These are phyloP conservation scores for Leucosporidium creatinivorum DNA, from an alignment of 768 basidiomycete species.

Conservation along the genomic window DNA sequence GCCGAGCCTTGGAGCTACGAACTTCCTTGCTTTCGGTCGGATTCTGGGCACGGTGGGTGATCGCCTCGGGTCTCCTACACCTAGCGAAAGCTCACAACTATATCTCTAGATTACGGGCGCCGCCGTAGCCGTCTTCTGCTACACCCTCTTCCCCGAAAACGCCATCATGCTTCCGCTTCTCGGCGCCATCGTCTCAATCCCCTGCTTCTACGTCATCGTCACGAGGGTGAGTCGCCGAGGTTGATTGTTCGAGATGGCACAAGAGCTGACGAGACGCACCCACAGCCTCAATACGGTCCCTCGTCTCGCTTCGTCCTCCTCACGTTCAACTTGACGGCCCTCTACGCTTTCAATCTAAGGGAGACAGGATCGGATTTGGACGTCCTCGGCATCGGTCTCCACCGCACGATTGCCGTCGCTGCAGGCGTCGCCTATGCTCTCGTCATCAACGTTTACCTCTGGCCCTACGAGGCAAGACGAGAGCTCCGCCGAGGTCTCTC, in stretches of 20 bases:
- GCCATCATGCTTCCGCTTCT: constrained; percentile 66
- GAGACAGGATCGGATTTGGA: constrained; percentile 42
- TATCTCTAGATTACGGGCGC: constrained; percentile 60
- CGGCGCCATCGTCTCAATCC: constrained; percentile 82
- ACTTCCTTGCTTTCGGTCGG: constrained; percentile 74
- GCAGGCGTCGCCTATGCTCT: constrained; percentile 84
- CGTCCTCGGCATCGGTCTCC: constrained; percentile 62
- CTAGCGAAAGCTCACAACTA: no score
- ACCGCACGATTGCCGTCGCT: constrained; percentile 71
- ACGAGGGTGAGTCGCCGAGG: constrained; percentile 43
- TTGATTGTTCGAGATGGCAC: constrained; percentile 36
- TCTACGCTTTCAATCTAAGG: constrained; percentile 42
- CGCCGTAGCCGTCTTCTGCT: constrained; percentile 61
- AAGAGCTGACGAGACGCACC: constrained; percentile 38
- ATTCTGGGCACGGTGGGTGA: constrained; percentile 70
- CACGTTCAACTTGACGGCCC: constrained; percentile 76
- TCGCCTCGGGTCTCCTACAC: no score
- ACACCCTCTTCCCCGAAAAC: constrained; percentile 67
- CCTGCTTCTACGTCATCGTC: constrained; percentile 87
- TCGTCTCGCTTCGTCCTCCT: constrained; percentile 72
- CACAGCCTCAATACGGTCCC: constrained; percentile 61
- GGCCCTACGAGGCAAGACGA: constrained; percentile 87
- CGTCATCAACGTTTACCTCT: constrained; percentile 82
- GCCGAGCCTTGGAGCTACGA: constrained; percentile 88
- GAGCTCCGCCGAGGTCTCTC: constrained; percentile 77